phyloP scores from a whole-genome alignment of 2,329 filamentous ascomycete genomes.

The Thelonectria blattea region DNA sequence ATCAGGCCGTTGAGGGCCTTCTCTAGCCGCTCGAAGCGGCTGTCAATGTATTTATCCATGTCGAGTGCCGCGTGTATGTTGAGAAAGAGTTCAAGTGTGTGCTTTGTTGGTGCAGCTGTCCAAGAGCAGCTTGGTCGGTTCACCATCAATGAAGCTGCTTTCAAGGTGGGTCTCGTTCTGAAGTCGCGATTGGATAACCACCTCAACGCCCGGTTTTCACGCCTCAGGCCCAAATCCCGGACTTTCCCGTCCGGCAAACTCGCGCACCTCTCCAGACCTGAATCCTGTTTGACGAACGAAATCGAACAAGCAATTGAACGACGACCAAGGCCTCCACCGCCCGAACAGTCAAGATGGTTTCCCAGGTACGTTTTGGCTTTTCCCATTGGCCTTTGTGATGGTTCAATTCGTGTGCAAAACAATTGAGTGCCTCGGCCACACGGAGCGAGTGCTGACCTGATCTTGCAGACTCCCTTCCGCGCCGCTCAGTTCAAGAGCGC shows the following conservation, averaged over 20 bases:
- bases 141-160: slow-evolving; percentile 23
- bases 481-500: slow-evolving; percentile 63
- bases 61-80: neutral
- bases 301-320: slow-evolving; percentile 46
- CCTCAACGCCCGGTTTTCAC: slow-evolving; percentile 23
- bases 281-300: slow-evolving; percentile 38
- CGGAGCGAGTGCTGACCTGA: slow-evolving; percentile 42
- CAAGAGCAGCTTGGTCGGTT: neutral
- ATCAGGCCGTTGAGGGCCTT: slow-evolving; percentile 72
- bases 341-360: slow-evolving; percentile 48
- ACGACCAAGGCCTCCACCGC: slow-evolving; percentile 40
- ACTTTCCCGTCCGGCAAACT: slow-evolving; percentile 45
- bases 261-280: slow-evolving; percentile 38
- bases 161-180: slow-evolving; percentile 20
- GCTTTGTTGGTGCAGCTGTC: slow-evolving; percentile 21
- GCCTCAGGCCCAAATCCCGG: slow-evolving; percentile 45
- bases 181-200: slow-evolving; percentile 20
- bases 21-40: slow-evolving; percentile 70
- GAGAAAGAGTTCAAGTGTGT: neutral
- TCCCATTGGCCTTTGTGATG: neutral
- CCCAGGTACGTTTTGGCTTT: slow-evolving; percentile 42
- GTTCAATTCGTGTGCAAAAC: neutral
- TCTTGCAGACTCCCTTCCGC: slow-evolving; percentile 53
- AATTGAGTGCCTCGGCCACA: slow-evolving; percentile 14
- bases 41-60: slow-evolving; percentile 69